These are phyloP conservation scores for Pseudozyma sp. DNA, from an alignment of 1,284 basidiomycete genomes.

Conservation along the genomic window DNA sequence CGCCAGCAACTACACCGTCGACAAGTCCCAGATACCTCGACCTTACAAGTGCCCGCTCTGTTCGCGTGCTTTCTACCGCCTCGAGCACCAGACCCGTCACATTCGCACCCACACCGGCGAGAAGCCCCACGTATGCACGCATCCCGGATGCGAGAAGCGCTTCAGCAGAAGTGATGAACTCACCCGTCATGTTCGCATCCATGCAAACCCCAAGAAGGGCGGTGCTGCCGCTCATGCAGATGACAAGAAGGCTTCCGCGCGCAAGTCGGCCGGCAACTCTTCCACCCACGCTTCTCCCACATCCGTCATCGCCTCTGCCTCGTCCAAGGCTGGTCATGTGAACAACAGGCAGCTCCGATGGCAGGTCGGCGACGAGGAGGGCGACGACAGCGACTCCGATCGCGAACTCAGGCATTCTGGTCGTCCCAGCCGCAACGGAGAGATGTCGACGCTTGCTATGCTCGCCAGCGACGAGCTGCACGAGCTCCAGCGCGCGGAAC, in stretches of 20 bases:
- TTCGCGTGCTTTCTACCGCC: constrained; percentile 66
- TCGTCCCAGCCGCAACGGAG: constrained; percentile 36
- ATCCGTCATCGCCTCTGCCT: constrained; percentile 39
- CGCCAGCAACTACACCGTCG: constrained; percentile 57
- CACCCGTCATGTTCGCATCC: constrained; percentile 93
- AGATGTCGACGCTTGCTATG: constrained; percentile 66
- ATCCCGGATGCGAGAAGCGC: constrained; percentile 95
- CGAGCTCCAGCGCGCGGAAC: constrained; percentile 61
- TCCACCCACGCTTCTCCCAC: constrained; percentile 15
- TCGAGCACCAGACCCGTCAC: constrained; percentile 83
- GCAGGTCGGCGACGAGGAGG: constrained; percentile 53
- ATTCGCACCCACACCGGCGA: constrained; percentile 98
- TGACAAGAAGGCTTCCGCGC: constrained; percentile 34
- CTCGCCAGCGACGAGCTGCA: constrained; percentile 65
- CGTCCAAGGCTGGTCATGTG: constrained; percentile 19
- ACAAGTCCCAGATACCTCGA: constrained; percentile 67
- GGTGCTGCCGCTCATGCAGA: constrained; percentile 19
- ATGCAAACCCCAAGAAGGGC: constrained; percentile 72
- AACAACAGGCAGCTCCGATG: constrained; percentile 39
- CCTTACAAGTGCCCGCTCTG: constrained; percentile 68
- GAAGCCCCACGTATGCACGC: constrained; percentile 93
- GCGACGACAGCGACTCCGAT: constrained; percentile 59
- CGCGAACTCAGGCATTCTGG: constrained; percentile 25
- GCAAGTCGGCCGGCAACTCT: constrained; percentile 27
- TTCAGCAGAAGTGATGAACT: constrained; percentile 97